These are phyloP conservation scores for Russula olivacea DNA, from an alignment of 768 basidiomycete genomes.

Conservation along the genomic window DNA sequence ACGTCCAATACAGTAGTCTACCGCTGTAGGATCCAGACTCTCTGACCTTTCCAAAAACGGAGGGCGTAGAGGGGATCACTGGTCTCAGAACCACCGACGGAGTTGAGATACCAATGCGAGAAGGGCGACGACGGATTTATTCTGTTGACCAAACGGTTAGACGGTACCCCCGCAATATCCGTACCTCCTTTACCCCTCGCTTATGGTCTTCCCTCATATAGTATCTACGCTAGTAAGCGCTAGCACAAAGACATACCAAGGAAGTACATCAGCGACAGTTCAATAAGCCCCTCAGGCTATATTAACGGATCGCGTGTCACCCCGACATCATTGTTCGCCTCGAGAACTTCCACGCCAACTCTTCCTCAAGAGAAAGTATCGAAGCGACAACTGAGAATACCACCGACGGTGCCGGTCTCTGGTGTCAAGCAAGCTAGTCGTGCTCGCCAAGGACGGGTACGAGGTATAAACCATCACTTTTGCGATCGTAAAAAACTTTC, in stretches of 20 bases:
- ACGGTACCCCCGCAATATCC: slow-evolving; percentile 37
- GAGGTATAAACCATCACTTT: background rate
- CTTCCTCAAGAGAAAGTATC: slow-evolving; percentile 43
- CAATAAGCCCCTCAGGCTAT: slow-evolving; percentile 40
- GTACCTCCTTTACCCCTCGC: background rate
- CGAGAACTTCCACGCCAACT: slow-evolving; percentile 35
- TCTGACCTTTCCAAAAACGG: slow-evolving; percentile 35
- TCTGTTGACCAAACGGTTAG: slow-evolving; percentile 63
- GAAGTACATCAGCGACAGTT: background rate
- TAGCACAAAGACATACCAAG: background rate
- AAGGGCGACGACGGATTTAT: slow-evolving; percentile 55
- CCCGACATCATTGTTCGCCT: slow-evolving; percentile 37
- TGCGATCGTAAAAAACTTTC: background rate
- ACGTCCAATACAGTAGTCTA: background rate
- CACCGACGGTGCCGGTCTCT: slow-evolving; percentile 23
- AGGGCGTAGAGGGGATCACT: slow-evolving; percentile 44
- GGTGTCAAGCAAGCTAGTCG: background rate
- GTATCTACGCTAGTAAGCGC: slow-evolving; percentile 48
- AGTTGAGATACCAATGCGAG: slow-evolving; percentile 46
- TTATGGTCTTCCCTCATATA: slow-evolving; percentile 20
- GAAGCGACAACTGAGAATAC: slow-evolving; percentile 36
- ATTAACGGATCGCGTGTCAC: slow-evolving; percentile 41
- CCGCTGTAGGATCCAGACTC: slow-evolving; percentile 47
- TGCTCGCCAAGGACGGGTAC: background rate
- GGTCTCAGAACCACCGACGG: slow-evolving; percentile 59